phyloP scores from a whole-genome alignment of 164 flowering plant species.

The Litsea cubeba region DNA sequence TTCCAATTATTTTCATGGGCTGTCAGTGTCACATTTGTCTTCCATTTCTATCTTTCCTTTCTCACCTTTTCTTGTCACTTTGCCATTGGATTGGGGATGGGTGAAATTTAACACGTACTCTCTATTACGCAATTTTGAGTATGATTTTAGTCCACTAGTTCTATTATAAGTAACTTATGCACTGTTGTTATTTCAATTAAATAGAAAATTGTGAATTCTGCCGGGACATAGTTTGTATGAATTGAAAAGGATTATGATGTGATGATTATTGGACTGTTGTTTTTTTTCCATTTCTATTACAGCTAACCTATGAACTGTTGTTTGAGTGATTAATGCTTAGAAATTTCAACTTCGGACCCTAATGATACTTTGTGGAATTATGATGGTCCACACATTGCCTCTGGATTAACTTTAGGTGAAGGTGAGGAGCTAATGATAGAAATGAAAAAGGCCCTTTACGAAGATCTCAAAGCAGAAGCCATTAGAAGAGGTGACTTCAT shows the following conservation, averaged over 20 bases:
- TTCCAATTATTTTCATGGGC: not conserved
- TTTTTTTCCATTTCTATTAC: too few relatives aligned
- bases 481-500: constrained; percentile 33
- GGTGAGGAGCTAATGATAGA: constrained; percentile 73
- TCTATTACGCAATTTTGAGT: too few relatives aligned
- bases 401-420: constrained; percentile 36
- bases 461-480: constrained; percentile 44
- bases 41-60: too few relatives aligned
- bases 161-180: too few relatives aligned
- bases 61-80: too few relatives aligned
- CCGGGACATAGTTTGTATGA: constrained; percentile 75
- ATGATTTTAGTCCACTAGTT: too few relatives aligned
- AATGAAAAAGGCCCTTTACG: constrained; percentile 81
- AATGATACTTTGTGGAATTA: constrained; percentile 75
- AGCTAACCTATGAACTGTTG: constrained; percentile 25
- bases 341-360: constrained; percentile 8
- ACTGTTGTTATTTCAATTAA: not conserved
- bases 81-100: too few relatives aligned
- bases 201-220: constrained; percentile 53
- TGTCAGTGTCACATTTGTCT: too few relatives aligned
- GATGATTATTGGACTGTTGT: too few relatives aligned
- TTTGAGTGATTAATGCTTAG: constrained; percentile 3
- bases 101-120: too few relatives aligned
- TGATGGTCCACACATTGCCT: constrained; percentile 46
- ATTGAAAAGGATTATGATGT: constrained; percentile 36